phyloP scores from a whole-genome alignment of 495 filamentous ascomycete genomes.

The Thermochaetoides thermophila region DNA sequence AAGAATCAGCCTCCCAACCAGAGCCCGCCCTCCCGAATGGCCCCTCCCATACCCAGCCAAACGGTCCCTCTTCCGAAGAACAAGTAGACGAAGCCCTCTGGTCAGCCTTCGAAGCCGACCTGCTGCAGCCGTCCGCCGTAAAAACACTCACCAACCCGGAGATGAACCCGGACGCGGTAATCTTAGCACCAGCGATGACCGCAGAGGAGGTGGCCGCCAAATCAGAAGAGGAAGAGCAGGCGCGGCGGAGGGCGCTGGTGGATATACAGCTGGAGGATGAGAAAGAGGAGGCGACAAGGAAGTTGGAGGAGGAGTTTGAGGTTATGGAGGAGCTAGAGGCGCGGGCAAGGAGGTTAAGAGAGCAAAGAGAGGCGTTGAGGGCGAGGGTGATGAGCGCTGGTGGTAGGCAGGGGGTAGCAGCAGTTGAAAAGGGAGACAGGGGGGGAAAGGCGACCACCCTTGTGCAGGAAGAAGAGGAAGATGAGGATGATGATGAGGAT shows the following conservation, averaged over 20 bases:
- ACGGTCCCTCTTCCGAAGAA: constrained; percentile 2
- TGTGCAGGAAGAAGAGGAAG: constrained; percentile 28
- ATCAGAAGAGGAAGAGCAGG: constrained; percentile 42
- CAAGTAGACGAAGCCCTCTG: constrained; percentile 69
- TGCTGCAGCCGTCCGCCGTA: constrained; percentile 36
- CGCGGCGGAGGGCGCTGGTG: constrained; percentile 45
- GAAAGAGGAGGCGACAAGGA: constrained; percentile 68
- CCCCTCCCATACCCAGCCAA: constrained; percentile 4
- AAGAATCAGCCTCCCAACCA: constrained; percentile 14
- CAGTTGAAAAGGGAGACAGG: background rate
- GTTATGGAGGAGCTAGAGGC: constrained; percentile 86
- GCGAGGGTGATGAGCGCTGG: constrained; percentile 12
- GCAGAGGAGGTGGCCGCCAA: constrained; percentile 60
- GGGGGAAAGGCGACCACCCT: constrained; percentile 10
- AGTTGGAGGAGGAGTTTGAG: constrained; percentile 79
- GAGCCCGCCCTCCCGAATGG: constrained; percentile 5
- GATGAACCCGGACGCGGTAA: constrained; percentile 43
- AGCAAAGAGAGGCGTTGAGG: constrained; percentile 42
- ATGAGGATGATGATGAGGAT: constrained; percentile 20
- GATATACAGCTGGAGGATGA: constrained; percentile 49
- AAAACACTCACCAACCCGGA: constrained; percentile 7
- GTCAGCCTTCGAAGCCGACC: constrained; percentile 82
- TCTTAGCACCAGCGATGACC: constrained; percentile 55
- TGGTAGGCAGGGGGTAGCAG: background rate
- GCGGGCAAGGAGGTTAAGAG: constrained; percentile 60